These are phyloP conservation scores for Epichloe hybrida DNA, from an alignment of 2,329 filamentous ascomycete species.

Conservation along the genomic window DNA sequence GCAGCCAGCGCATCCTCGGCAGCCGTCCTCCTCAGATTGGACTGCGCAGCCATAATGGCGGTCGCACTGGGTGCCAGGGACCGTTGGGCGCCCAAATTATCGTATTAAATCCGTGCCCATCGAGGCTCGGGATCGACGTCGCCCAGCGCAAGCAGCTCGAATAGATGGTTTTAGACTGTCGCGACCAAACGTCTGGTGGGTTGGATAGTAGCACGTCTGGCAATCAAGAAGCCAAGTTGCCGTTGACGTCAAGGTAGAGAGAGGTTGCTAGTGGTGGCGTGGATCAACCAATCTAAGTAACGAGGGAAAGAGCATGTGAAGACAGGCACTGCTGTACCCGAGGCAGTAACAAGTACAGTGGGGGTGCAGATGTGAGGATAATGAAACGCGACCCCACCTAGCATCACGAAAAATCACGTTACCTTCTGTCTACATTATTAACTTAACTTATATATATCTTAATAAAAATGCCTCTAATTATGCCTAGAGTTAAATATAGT, in stretches of 20 bases:
- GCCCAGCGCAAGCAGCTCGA: neutral
- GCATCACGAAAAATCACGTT: too few relatives aligned
- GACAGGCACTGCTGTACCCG: neutral
- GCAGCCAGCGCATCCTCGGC: conserved; percentile 54
- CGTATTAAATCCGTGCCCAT: neutral
- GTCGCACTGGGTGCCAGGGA: neutral
- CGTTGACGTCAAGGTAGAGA: too few relatives aligned
- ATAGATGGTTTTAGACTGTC: neutral
- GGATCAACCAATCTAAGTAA: neutral
- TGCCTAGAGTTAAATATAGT: too few relatives aligned
- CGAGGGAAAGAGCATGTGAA: conserved; percentile 3
- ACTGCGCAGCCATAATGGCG: conserved; percentile 66
- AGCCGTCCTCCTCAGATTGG: conserved; percentile 56
- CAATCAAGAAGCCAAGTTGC: neutral
- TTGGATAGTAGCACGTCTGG: neutral
- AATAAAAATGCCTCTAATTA: too few relatives aligned
- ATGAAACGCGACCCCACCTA: too few relatives aligned
- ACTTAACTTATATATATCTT: too few relatives aligned
- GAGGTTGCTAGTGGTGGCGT: neutral
- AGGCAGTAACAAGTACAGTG: conserved; percentile 1
- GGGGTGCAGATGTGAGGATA: too few relatives aligned
- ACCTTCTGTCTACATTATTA: too few relatives aligned
- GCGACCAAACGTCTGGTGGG: neutral
- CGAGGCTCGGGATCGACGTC: neutral
- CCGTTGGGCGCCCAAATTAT: neutral